Percentiles rank a stretch among this genome's conserved stretches.
phyloP scores from a whole-genome alignment of 768 basidiomycete species.

The Mycena crocata region DNA sequence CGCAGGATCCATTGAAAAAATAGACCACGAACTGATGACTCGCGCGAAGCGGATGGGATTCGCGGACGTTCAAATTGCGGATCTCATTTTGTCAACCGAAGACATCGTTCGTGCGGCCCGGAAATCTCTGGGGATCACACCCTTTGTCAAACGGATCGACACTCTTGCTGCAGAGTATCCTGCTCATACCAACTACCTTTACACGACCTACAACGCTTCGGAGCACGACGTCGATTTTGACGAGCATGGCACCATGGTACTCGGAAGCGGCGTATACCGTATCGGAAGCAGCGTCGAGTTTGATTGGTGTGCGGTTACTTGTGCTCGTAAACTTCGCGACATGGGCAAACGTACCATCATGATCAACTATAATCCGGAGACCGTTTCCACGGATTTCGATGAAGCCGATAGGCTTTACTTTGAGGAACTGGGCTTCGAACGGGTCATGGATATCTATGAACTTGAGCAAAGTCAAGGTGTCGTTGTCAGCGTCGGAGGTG shows the following conservation, averaged over 20 bases:
- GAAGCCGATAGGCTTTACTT: conserved; percentile 99
- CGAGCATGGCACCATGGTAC: conserved; percentile 99
- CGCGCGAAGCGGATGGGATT: conserved; percentile 96
- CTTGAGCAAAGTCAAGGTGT: conserved; percentile 93
- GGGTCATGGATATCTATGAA: conserved; percentile 99
- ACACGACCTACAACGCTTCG: conserved; percentile 98
- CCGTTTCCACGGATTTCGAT: conserved; percentile 98
- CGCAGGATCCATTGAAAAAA: conserved; percentile 73
- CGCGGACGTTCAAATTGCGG: conserved; percentile 92
- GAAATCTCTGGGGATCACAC: conserved; percentile 89
- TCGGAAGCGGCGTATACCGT: conserved; percentile 97
- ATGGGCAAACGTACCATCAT: conserved; percentile 97
- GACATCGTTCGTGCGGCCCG: conserved; percentile 84
- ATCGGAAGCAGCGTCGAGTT: conserved; percentile 99
- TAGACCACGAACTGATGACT: conserved; percentile 82
- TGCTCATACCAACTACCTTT: conserved; percentile 98
- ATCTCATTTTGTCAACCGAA: conserved; percentile 80
- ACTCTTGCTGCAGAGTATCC: conserved; percentile 99
- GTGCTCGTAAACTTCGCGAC: conserved; percentile 89
- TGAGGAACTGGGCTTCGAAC: conserved; percentile 96
- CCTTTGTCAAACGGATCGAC: conserved; percentile 99
- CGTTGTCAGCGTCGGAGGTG: conserved; percentile 96
- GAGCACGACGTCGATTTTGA: conserved; percentile 95
- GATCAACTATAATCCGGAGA: conserved; percentile 99
- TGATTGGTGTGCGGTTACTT: conserved; percentile 99